Evolutionary conservation across 164 flowering plant genomes (phyloP).

Genomic region (Nymphaea colorata): DNA sequence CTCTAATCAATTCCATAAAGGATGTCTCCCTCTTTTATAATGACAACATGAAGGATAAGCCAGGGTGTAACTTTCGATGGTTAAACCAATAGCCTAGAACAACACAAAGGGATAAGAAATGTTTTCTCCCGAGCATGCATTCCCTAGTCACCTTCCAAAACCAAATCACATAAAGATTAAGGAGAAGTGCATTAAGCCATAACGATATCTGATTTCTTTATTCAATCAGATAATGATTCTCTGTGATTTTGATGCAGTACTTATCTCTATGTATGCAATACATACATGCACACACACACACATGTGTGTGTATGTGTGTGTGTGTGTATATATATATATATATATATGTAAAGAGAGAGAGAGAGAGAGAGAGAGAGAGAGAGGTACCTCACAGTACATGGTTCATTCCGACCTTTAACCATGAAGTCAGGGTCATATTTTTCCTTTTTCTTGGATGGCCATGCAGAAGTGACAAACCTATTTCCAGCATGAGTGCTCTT

Average conservation of each 20-base stretch:
- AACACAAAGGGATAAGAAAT: background rate
- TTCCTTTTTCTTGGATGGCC: constrained; percentile 96
- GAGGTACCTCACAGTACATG: constrained; percentile 72
- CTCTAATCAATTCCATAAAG: background rate
- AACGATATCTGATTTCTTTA: background rate
- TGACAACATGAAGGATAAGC: no score
- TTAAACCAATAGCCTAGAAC: background rate
- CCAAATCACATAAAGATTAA: background rate
- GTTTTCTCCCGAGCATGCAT: background rate
- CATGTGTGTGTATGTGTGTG: background rate
- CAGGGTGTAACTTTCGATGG: no score
- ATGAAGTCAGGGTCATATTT: constrained; percentile 59
- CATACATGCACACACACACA: background rate
- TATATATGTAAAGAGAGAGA: background rate
- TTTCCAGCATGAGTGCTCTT: constrained; percentile 92
- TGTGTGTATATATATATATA: background rate
- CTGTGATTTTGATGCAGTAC: background rate
- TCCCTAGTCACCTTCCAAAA: background rate
- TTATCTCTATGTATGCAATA: background rate
- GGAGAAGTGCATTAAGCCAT: background rate
- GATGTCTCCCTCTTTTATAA: no score
- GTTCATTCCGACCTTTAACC: constrained; percentile 95
- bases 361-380: background rate
- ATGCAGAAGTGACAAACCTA: constrained; percentile 56
- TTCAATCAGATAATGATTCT: background rate